Conservation (phyloP, 73 alveolate genomes). For the Tetrahymena elliotti region DNA sequence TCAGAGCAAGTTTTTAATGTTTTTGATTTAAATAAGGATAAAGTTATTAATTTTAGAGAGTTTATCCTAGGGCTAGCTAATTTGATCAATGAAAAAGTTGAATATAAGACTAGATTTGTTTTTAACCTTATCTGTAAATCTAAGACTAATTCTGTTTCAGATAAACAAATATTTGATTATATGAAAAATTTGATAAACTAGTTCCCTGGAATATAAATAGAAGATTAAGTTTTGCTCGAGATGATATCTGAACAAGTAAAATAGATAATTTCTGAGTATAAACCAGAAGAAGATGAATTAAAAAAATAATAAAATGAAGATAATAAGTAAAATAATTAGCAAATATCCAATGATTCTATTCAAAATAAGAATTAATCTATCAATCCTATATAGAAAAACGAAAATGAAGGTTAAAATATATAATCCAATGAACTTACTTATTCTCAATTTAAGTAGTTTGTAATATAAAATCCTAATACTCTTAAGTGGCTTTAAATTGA, state of each 20-base stretch:
- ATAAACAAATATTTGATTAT: conserved; percentile 2
- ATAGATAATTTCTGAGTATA: not conserved
- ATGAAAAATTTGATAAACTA: conserved; percentile 19
- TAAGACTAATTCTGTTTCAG: conserved; percentile 25
- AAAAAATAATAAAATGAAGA: not conserved
- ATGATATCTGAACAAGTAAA: conserved; percentile 11
- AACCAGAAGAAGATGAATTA: not conserved
- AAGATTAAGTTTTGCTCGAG: conserved; percentile 27
- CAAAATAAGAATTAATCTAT: not conserved
- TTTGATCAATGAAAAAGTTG: conserved; percentile 45
- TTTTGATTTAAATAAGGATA: conserved; percentile 48
- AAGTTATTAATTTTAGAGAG: conserved; percentile 56
- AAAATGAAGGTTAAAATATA: not conserved
- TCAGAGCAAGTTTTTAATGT: conserved; percentile 31
- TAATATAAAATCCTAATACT: conserved; percentile 4
- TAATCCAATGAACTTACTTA: not conserved
- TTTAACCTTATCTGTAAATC: conserved; percentile 40
- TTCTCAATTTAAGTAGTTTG: not conserved
- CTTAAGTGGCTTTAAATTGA: conserved; percentile 15
- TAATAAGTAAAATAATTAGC: not conserved
- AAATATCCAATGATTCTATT: not conserved
- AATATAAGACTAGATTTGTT: conserved; percentile 41
- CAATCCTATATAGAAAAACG: not conserved
- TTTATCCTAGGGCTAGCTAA: conserved; percentile 52
- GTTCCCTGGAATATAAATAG: conserved; percentile 19